Base-by-base conservation (phyloP, 495 filamentous ascomycete species). In the Aspergillus affinis region DNA sequence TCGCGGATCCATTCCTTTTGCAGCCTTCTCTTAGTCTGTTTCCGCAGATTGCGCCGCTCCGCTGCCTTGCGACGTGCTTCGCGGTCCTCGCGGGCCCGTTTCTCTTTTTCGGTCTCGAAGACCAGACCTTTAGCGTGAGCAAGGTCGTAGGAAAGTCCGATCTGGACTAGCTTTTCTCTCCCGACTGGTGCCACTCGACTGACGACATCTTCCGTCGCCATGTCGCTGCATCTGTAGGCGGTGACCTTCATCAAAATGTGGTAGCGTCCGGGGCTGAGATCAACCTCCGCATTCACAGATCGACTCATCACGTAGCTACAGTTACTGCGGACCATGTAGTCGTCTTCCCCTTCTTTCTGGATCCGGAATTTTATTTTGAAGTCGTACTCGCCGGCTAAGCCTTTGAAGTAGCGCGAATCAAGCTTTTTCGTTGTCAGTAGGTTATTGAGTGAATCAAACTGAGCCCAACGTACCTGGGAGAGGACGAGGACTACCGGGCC, bases 321-420 rank as follows among this genome's bases (percentile, higher is more conserved):
- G 48, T 88, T 86, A 60, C 86, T 91, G 59, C 91, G 90, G 12
- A 96, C 88, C 29, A 96, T 85, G 67, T 95, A 97, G 54, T 93
- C 89, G 51, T 90, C 81, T 57, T 95, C 85, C 47, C 86, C 90
- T 20, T 89, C 86, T 66, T 87, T 89, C 65, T 97, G 88, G 0
- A 98, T 69, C 20, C 92, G 86, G 75, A 97, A 96, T 54, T 89
- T 84, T 0, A 96, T 75, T 7, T 84, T 70, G 73, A 93, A 97
- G 15, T 66, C 70, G 63, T 95, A 98, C 68, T 91, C 85, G n/a
- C 93, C 93, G 45, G 84, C 77, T 1, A 98, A 82, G 0, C 92
- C 93, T 54, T 78, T 77, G 76, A 92, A 98, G 67, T 97, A 98
- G 6, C 93, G 85, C 29, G 84, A 79, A 68, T 98, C 93, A 20